Percentiles rank a stretch among this genome's conserved stretches.
Evolutionary conservation across 768 basidiomycete genomes (phyloP).

Genomic region (Collybiopsis luxurians): DNA sequence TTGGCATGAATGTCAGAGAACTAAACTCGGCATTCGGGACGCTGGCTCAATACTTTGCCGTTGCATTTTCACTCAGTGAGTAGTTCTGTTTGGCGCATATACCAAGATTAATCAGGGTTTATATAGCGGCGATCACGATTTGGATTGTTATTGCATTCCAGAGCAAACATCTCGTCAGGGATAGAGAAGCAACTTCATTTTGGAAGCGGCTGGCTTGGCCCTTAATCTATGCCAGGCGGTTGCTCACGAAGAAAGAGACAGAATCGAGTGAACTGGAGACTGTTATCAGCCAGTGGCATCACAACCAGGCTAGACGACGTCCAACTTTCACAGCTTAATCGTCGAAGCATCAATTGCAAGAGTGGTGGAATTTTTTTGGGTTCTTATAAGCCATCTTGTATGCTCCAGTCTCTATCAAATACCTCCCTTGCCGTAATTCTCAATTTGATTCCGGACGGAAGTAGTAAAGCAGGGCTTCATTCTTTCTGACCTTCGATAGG

Average conservation of each 20-base stretch:
- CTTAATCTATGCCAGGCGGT: neutral
- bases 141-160: slow-evolving; percentile 59
- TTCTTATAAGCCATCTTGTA: too few species aligned
- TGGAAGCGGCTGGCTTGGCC: slow-evolving; percentile 10
- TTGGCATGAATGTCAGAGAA: slow-evolving; percentile 58
- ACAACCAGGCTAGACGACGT: neutral
- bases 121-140: slow-evolving; percentile 30
- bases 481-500: neutral
- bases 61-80: slow-evolving; percentile 40
- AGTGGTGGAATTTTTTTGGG: too few species aligned
- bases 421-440: too few species aligned
- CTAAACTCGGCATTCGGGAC: slow-evolving; percentile 36
- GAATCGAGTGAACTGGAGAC: neutral
- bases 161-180: slow-evolving; percentile 22
- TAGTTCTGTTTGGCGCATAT: too few species aligned
- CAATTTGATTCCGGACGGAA: too few species aligned
- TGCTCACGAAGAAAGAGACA: neutral
- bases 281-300: neutral
- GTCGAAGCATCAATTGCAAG: too few species aligned
- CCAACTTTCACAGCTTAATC: too few species aligned
- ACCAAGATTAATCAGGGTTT: too few species aligned
- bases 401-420: too few species aligned
- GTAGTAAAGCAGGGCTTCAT: neutral
- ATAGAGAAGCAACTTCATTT: neutral
- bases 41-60: slow-evolving; percentile 37